Evolutionary conservation across 441 rosid species (phyloP).

Genomic region (Brassica hybrid): DNA sequence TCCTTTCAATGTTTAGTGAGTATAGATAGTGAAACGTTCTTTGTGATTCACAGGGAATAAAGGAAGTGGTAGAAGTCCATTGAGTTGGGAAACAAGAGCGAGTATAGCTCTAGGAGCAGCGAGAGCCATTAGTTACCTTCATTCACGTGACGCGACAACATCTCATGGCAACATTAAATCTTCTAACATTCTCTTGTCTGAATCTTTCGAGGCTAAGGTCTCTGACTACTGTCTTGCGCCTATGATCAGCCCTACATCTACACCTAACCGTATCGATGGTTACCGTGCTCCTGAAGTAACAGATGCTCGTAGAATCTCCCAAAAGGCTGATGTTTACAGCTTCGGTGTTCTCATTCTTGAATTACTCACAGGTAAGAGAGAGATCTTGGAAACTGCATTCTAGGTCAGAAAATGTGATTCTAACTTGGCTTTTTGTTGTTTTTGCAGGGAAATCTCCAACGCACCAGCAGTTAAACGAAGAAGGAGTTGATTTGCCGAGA

Average conservation of each 20-base stretch:
- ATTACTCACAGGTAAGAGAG: constrained; percentile 48
- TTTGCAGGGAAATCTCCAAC: constrained; percentile 63
- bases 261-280: constrained; percentile 62
- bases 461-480: constrained; percentile 57
- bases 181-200: constrained; percentile 59
- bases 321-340: constrained; percentile 70
- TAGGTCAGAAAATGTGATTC: background rate
- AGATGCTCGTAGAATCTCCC: constrained; percentile 60
- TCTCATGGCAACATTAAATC: constrained; percentile 74
- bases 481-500: constrained; percentile 71
- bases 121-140: constrained; percentile 58
- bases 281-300: constrained; percentile 75
- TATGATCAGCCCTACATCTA: constrained; percentile 49
- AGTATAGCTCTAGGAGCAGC: constrained; percentile 64
- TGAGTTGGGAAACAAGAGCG: constrained; percentile 64
- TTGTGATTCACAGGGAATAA: constrained; percentile 50
- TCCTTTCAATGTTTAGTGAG: background rate
- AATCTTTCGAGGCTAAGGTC: constrained; percentile 57
- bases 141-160: constrained; percentile 48
- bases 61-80: constrained; percentile 61
- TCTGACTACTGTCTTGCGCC: constrained; percentile 70
- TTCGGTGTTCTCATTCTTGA: constrained; percentile 70
- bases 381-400: background rate
- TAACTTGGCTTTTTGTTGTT: background rate
- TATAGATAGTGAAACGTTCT: background rate